Conservation (phyloP, 129 eudicot species). For the Logfia minima region DNA sequence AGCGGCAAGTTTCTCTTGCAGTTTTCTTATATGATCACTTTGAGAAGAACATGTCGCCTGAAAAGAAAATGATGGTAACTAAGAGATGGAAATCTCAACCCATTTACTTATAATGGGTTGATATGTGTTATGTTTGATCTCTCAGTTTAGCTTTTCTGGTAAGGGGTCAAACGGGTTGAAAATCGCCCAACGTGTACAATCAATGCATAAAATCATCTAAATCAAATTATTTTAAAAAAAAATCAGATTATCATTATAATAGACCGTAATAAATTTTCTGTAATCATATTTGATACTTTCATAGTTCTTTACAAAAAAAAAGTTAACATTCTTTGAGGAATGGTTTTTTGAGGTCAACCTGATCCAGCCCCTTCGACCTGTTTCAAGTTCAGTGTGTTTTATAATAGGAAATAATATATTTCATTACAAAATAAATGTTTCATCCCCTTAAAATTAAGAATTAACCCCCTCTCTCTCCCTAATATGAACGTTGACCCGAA, state of each 20-base stretch:
- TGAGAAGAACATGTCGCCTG: slow-evolving; percentile 75
- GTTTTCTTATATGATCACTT: slow-evolving; percentile 47
- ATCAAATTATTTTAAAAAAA: no score
- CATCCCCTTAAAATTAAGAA: no score
- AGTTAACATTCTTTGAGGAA: background rate
- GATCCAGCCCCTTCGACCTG: background rate
- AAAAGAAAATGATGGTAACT: slow-evolving; percentile 2
- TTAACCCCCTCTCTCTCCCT: no score
- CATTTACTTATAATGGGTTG: background rate
- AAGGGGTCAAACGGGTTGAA: background rate
- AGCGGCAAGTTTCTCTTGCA: slow-evolving; percentile 68
- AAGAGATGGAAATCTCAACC: background rate
- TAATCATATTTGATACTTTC: no score
- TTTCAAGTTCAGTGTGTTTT: no score
- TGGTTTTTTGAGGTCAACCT: background rate
- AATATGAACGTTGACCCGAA: background rate
- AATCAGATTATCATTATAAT: no score
- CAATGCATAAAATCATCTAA: background rate
- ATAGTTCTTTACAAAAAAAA: no score
- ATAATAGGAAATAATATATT: no score
- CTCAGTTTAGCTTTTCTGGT: background rate
- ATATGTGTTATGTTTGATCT: background rate
- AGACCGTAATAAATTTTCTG: no score
- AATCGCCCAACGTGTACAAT: background rate
- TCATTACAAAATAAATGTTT: no score